Evolutionary conservation across 495 filamentous ascomycete genomes (phyloP).

Genomic region (Gamarada debralockiae): DNA sequence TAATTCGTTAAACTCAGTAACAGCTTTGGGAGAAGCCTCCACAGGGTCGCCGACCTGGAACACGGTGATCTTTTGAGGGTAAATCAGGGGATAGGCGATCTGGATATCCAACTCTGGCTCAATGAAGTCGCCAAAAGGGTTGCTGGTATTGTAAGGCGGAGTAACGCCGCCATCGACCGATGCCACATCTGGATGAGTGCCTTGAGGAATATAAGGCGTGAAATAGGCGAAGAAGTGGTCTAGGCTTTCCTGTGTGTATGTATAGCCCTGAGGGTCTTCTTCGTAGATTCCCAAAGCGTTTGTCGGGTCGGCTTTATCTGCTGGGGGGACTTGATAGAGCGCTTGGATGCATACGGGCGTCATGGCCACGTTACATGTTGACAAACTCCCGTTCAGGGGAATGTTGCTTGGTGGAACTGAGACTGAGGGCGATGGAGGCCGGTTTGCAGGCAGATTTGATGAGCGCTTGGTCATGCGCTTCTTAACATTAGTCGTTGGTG

Average conservation of each 20-base stretch:
- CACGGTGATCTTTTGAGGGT: slow-evolving; percentile 36
- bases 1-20: too few species aligned
- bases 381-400: background rate
- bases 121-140: slow-evolving; percentile 10
- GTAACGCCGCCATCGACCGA: slow-evolving; percentile 19
- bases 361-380: slow-evolving; percentile 1
- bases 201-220: slow-evolving; percentile 15
- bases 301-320: slow-evolving; percentile 1
- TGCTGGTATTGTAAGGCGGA: slow-evolving; percentile 13
- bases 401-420: too few species aligned
- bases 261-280: background rate
- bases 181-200: slow-evolving; percentile 14
- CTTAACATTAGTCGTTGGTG: background rate
- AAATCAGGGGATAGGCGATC: slow-evolving; percentile 27
- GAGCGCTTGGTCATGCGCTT: background rate
- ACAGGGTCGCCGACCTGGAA: slow-evolving; percentile 24
- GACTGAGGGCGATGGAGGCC: too few species aligned
- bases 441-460: background rate
- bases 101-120: slow-evolving; percentile 21
- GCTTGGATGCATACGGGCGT: slow-evolving; percentile 18
- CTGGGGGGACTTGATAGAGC: slow-evolving; percentile 18
- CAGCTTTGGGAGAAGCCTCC: too few species aligned
- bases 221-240: background rate
- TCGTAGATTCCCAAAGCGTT: slow-evolving; percentile 26
- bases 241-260: background rate